Evolutionary conservation across 1,139 yeast species (phyloP).

Genomic region (Lodderomyces jiufengensis): DNA sequence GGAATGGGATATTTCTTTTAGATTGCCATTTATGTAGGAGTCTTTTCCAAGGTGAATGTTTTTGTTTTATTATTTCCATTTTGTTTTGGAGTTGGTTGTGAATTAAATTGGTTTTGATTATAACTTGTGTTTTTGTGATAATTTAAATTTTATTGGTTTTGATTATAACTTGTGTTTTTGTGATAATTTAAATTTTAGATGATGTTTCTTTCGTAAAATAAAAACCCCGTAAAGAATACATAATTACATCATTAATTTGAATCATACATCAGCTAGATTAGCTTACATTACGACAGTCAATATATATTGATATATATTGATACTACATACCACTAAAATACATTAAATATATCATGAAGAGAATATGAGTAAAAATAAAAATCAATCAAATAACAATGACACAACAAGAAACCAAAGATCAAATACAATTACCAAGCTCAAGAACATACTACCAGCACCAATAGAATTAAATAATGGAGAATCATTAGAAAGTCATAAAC

Average conservation of each 20-base stretch:
- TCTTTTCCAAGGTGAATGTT: constrained; percentile 41
- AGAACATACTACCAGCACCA: constrained; percentile 37
- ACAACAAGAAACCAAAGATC: constrained; percentile 9
- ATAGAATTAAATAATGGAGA: constrained; percentile 27
- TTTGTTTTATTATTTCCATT: constrained; percentile 37
- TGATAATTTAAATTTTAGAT: too few species aligned
- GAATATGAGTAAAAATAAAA: not conserved
- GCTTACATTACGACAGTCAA: too few species aligned
- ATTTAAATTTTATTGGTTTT: too few species aligned
- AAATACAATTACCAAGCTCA: constrained; percentile 25
- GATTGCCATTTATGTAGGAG: constrained; percentile 58
- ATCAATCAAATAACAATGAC: not conserved
- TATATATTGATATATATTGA: too few species aligned
- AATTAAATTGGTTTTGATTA: not conserved
- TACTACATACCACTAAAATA: too few species aligned
- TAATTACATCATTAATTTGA: too few species aligned
- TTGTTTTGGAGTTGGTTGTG: constrained; percentile 6
- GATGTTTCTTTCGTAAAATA: not conserved
- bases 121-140: not conserved
- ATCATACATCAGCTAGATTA: not conserved
- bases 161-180: not conserved
- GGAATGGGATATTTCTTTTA: constrained; percentile 61
- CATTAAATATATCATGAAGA: not conserved
- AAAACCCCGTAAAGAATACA: too few species aligned
- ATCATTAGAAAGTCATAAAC: constrained; percentile 16